phyloP scores from a whole-genome alignment of 2,329 filamentous ascomycete species.

The Diatrype stigma region DNA sequence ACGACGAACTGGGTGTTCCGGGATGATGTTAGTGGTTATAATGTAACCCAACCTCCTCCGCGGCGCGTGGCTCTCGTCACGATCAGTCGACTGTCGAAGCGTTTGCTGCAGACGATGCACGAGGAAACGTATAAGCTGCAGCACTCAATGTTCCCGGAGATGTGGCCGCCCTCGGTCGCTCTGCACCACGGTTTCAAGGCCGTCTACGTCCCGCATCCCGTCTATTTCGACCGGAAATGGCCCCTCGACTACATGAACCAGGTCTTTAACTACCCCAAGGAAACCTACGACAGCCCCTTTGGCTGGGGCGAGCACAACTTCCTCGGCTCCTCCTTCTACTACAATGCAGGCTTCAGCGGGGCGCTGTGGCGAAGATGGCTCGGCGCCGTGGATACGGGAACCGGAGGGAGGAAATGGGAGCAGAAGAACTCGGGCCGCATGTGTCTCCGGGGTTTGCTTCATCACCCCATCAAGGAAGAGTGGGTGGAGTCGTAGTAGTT shows the following conservation, averaged over 20 bases:
- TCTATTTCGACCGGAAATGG: constrained; percentile 64
- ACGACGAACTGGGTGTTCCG: constrained; percentile 54
- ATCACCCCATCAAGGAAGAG: constrained; percentile 60
- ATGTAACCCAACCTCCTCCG: constrained; percentile 46
- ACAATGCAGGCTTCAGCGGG: constrained; percentile 57
- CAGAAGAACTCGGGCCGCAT: constrained; percentile 41
- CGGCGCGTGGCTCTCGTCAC: constrained; percentile 56
- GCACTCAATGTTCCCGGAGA: constrained; percentile 58
- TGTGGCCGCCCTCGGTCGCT: constrained; percentile 33
- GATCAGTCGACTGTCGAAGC: constrained; percentile 46
- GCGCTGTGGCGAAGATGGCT: constrained; percentile 63
- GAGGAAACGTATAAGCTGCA: constrained; percentile 45
- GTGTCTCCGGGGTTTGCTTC: constrained; percentile 61
- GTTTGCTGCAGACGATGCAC: constrained; percentile 54
- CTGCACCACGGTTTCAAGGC: not conserved
- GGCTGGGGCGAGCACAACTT: constrained; percentile 65
- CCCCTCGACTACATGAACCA: constrained; percentile 51
- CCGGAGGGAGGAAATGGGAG: constrained; percentile 29
- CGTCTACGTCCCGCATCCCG: not conserved
- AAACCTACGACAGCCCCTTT: constrained; percentile 49
- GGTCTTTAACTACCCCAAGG: constrained; percentile 58
- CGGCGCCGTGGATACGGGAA: constrained; percentile 21
- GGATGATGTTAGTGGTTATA: constrained; percentile 54
- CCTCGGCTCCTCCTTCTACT: constrained; percentile 63
- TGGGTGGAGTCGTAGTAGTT: constrained; percentile 11